phyloP scores from a whole-genome alignment of 139 green algal species.

The Chlorella vulgaris region DNA sequence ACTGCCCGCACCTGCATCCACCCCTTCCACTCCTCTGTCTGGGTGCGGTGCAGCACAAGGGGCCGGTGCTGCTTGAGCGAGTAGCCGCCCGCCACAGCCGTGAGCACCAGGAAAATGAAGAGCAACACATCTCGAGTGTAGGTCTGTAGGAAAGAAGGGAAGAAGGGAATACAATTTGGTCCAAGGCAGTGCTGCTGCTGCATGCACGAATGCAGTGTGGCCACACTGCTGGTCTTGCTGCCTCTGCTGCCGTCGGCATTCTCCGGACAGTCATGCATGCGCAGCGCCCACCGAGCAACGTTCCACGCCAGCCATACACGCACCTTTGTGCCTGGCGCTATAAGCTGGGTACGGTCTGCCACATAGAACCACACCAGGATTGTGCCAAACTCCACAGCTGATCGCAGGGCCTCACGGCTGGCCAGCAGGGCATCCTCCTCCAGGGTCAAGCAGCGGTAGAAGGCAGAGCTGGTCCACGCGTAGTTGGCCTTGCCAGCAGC shows the following conservation, averaged over 20 bases:
- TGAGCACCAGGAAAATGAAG: constrained; percentile 87
- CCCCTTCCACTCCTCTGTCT: constrained; percentile 98
- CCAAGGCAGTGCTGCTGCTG: too few species aligned
- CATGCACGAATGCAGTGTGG: too few species aligned
- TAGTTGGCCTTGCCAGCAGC: constrained; percentile 14
- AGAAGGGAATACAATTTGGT: neutral
- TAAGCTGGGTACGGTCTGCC: constrained; percentile 74
- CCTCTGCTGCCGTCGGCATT: too few species aligned
- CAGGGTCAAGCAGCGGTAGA: constrained; percentile 45
- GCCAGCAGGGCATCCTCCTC: constrained; percentile 36
- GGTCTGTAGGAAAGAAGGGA: constrained; percentile 7
- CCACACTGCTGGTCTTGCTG: too few species aligned
- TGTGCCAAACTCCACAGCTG: constrained; percentile 75
- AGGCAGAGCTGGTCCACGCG: constrained; percentile 20
- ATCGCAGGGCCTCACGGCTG: constrained; percentile 14
- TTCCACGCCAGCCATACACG: too few species aligned
- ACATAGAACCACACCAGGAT: constrained; percentile 92
- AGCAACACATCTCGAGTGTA: constrained; percentile 70
- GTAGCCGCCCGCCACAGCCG: constrained; percentile 54
- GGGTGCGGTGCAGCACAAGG: constrained; percentile 86
- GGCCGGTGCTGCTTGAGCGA: constrained; percentile 51
- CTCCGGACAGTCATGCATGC: too few species aligned
- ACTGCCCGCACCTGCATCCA: constrained; percentile 86
- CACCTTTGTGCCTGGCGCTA: constrained; percentile 57
- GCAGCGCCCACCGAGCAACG: too few species aligned